Evolutionary conservation across 768 basidiomycete species (phyloP), one percentile per base, ranked within the genome.

Genomic region (Amanita pallidorosea): DNA sequence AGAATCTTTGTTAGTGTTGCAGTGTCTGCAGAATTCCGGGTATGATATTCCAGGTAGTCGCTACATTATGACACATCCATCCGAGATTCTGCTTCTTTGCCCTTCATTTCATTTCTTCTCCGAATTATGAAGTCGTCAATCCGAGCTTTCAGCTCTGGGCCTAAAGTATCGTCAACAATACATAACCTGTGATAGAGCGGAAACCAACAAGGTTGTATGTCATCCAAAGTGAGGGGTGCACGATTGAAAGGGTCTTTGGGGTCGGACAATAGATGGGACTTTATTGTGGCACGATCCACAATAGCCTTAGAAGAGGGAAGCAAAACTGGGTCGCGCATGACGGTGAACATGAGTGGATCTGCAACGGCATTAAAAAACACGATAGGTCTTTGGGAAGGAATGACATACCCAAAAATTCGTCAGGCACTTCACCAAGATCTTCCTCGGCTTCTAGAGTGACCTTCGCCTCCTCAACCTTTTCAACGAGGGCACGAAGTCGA

Each of bases 161-260:
- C 89, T 81, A 60, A 27, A 51, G 18, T 15, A 46, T 49, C 25
- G 12, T 50, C 27, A 53, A 54, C 31, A 38, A 31, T n/a, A 27
- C 47, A 44, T 11, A 54, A 61, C 38, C 43, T 36, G 45, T 45
- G 23, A 36, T 11, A 33, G 41, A 34, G 7, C 7, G 44, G n/a
- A 51, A 38, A 67, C 81, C 56, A 58, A 91, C 93, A 67, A 23
- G 89, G 79, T 52, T 82, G 63, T 12, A 94, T 83, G 9, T 94
- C 87, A 49, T 85, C 86, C 55, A 93, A 80, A 8, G 71, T 65
- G 23, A 96, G 70, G 2, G 95, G 90, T 31, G 74, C 70, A 25
- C 96, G 84, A 66, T 97, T 99, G 77, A 98, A 99, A 1, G 96
- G 96, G 65, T 99, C 96, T 48, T 81, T 88, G 15, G 83, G 67